A percentile compares a stretch with the other conserved stretches of the same genome.
Conservation (phyloP, 2,329 filamentous ascomycete genomes). For the Cladophialophora carrionii region DNA sequence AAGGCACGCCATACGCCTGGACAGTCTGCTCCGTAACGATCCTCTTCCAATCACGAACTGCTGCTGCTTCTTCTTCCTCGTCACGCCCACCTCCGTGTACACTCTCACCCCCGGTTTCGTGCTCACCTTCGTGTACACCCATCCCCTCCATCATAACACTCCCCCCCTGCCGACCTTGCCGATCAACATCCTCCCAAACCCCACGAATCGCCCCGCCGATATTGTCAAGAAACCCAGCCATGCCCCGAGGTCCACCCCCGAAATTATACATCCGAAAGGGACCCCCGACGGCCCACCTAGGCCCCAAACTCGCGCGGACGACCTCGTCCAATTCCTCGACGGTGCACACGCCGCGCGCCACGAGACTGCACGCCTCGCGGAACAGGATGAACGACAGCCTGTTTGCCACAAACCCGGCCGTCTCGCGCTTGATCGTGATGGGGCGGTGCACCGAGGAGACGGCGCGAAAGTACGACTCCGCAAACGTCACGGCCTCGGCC, state of each 20-base stretch:
- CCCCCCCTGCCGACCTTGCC: neutral
- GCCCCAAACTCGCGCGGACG: constrained; percentile 57
- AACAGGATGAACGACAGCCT: constrained; percentile 61
- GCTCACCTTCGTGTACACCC: neutral
- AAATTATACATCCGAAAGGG: constrained; percentile 64
- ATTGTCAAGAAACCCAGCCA: constrained; percentile 59
- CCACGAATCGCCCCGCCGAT: constrained; percentile 60
- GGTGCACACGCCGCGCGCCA: constrained; percentile 57
- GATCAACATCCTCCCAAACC: constrained; percentile 54
- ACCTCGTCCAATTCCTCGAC: constrained; percentile 59
- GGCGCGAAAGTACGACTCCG: constrained; percentile 74
- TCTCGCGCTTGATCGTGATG: constrained; percentile 94
- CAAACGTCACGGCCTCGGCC: constrained; percentile 45
- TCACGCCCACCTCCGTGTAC: neutral
- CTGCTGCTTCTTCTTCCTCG: neutral
- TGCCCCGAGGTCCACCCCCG: constrained; percentile 59
- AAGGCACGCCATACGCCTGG: constrained; percentile 30
- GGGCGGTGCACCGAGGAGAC: constrained; percentile 97
- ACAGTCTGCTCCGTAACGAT: constrained; percentile 27
- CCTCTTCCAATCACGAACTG: constrained; percentile 21
- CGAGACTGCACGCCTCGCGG: constrained; percentile 59
- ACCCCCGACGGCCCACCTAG: constrained; percentile 59
- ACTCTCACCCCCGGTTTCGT: too few species aligned
- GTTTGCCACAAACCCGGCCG: constrained; percentile 70
- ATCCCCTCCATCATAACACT: neutral